Percentiles rank a stretch among this genome's conserved stretches.
These are phyloP conservation scores for Dionaea muscipula DNA, from an alignment of 179 eudicot genomes.

Conservation along the genomic window DNA sequence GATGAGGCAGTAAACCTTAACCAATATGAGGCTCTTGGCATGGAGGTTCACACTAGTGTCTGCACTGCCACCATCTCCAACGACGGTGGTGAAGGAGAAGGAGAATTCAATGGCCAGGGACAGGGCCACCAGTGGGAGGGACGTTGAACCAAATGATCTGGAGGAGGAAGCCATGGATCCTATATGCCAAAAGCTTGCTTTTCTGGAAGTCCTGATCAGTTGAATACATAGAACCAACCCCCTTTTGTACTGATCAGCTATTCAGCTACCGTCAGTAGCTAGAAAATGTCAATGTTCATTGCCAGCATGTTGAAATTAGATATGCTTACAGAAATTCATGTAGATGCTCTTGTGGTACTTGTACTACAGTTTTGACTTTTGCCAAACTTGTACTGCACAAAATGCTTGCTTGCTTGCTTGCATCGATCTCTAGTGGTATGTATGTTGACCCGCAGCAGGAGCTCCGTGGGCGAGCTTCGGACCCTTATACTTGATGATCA, in stretches of 20 bases:
- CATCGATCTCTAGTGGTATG: no score
- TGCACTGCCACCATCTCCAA: constrained; percentile 21
- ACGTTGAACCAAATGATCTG: constrained; percentile 27
- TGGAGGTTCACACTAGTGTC: constrained; percentile 14
- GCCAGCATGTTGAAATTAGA: not conserved
- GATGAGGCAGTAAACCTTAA: constrained; percentile 52
- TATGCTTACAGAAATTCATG: not conserved
- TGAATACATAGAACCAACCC: no score
- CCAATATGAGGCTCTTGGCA: constrained; percentile 36
- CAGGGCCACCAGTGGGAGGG: constrained; percentile 4
- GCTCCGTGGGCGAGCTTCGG: no score
- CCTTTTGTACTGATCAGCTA: constrained; percentile 2
- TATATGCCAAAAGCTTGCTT: not conserved
- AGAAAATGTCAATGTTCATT: not conserved
- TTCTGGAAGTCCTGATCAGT: not conserved
- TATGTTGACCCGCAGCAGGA: no score
- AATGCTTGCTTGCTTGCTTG: no score
- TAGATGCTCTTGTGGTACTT: not conserved
- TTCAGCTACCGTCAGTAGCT: constrained; percentile 8
- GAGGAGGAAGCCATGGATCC: constrained; percentile 21
- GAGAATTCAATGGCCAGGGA: constrained; percentile 26
- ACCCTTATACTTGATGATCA: no score
- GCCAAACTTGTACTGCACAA: constrained; percentile 25
- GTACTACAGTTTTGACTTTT: constrained; percentile 41
- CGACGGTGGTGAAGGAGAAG: constrained; percentile 19